A percentile compares a stretch with the other conserved stretches of the same genome.
phyloP scores from a whole-genome alignment of 768 basidiomycete species.

The Panellus pusillus region DNA sequence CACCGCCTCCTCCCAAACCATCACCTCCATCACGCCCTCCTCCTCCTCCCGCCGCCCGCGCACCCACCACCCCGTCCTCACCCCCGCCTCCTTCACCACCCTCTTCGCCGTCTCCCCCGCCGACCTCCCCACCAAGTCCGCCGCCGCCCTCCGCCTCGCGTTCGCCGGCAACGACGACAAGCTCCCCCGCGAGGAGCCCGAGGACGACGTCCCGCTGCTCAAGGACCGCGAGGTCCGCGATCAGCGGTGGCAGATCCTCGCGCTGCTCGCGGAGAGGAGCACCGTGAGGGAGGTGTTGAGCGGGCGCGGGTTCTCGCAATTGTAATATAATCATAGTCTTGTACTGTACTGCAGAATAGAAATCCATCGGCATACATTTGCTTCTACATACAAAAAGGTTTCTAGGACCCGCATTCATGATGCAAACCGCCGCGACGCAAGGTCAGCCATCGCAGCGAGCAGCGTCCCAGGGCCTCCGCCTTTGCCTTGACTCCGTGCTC shows the following conservation, averaged over 20 bases:
- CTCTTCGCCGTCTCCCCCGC: slow-evolving; percentile 77
- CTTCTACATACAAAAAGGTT: too few relatives aligned
- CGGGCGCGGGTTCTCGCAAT: slow-evolving; percentile 2
- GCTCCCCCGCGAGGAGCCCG: slow-evolving; percentile 46
- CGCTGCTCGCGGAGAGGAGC: slow-evolving; percentile 71
- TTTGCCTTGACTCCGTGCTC: too few relatives aligned
- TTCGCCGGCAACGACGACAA: slow-evolving; percentile 50
- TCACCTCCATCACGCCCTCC: slow-evolving; percentile 72
- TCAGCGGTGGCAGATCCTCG: slow-evolving; percentile 76
- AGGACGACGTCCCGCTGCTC: slow-evolving; percentile 50
- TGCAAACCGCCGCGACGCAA: too few relatives aligned
- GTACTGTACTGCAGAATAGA: too few relatives aligned
- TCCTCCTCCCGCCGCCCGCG: slow-evolving; percentile 38
- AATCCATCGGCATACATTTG: too few relatives aligned
- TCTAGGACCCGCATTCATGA: too few relatives aligned
- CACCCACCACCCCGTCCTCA: slow-evolving; percentile 50
- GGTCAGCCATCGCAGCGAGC: too few relatives aligned
- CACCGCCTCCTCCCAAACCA: slow-evolving; percentile 73
- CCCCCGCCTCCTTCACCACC: slow-evolving; percentile 71
- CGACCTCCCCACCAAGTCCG: slow-evolving; percentile 76
- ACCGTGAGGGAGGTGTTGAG: slow-evolving; percentile 62
- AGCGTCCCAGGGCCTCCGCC: too few relatives aligned
- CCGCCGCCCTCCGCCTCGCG: slow-evolving; percentile 68
- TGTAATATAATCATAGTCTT: too few relatives aligned
- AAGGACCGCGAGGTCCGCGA: slow-evolving; percentile 68